These are phyloP conservation scores for Cordyceps militaris DNA, from an alignment of 2,329 filamentous ascomycete species.

Conservation along the genomic window DNA sequence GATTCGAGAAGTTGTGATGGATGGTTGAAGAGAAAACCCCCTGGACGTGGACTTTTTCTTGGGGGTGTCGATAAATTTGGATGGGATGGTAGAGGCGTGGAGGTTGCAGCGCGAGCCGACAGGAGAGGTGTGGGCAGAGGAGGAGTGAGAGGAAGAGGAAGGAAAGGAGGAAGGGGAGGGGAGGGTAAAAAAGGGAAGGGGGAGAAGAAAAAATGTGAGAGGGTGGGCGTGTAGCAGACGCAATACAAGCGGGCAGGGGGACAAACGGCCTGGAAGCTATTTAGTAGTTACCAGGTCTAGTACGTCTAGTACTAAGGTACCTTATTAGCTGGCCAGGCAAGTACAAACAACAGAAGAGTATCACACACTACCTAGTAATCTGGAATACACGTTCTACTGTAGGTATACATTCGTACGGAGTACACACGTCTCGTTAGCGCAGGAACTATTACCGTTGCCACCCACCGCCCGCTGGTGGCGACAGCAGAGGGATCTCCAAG, in stretches of 20 bases:
- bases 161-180: not conserved
- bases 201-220: not conserved
- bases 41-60: conserved; percentile 6
- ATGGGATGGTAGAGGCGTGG: conserved; percentile 12
- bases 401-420: no score
- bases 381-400: no score
- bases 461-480: no score
- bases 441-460: no score
- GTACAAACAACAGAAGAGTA: no score
- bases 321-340: no score
- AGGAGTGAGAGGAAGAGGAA: conserved; percentile 27
- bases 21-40: not conserved
- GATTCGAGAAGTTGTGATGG: not conserved
- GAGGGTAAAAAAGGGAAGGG: conserved; percentile 7
- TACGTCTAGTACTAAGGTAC: no score
- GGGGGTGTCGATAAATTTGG: conserved; percentile 14
- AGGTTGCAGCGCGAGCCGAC: conserved; percentile 9
- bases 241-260: not conserved
- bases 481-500: no score
- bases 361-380: no score
- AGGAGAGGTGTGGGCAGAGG: conserved; percentile 14
- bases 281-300: not conserved
- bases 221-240: not conserved
- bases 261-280: no score
- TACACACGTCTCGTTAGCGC: no score